Evolutionary conservation across 2,329 filamentous ascomycete genomes (phyloP).

Genomic region (Talaromyces verruculosus): DNA sequence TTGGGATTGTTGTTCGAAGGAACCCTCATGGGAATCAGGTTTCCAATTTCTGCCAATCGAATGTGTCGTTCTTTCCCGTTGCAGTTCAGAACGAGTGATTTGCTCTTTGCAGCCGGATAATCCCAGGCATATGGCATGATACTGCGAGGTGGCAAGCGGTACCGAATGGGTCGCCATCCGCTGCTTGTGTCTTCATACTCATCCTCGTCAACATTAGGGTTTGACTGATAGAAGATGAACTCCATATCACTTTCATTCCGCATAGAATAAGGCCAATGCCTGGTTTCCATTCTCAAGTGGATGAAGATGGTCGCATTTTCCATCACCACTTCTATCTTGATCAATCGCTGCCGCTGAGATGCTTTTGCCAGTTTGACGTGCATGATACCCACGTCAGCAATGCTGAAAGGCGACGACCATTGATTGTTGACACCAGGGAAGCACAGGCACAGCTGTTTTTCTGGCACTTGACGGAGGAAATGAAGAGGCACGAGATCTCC

Average conservation of each 20-base stretch:
- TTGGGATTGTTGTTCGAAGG: slow-evolving; percentile 61
- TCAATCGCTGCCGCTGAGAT: slow-evolving; percentile 82
- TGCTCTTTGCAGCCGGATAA: slow-evolving; percentile 95
- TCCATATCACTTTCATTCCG: slow-evolving; percentile 96
- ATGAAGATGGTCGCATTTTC: slow-evolving; percentile 93
- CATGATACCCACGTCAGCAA: slow-evolving; percentile 87
- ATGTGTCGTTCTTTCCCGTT: slow-evolving; percentile 83
- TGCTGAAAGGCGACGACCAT: slow-evolving; percentile 97
- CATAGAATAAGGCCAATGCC: slow-evolving; percentile 98
- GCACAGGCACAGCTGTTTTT: slow-evolving; percentile 89
- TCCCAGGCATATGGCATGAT: slow-evolving; percentile 99
- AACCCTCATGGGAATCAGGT: slow-evolving; percentile 91
- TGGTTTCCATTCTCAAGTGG: slow-evolving; percentile 83
- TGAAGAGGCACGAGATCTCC: slow-evolving; percentile 83
- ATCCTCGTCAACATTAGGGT: slow-evolving; percentile 90
- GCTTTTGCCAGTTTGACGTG: slow-evolving; percentile 92
- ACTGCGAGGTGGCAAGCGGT: slow-evolving; percentile 85
- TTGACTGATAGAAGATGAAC: slow-evolving; percentile 93
- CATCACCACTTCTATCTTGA: slow-evolving; percentile 85
- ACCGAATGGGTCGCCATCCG: slow-evolving; percentile 88
- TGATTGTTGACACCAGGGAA: slow-evolving; percentile 94
- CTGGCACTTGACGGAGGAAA: slow-evolving; percentile 77
- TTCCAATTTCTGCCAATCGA: slow-evolving; percentile 94
- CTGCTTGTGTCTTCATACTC: slow-evolving; percentile 69
- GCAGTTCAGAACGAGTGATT: slow-evolving; percentile 81